Conservation (phyloP, 306 rosid species). For the Phaseolus lunatus region DNA sequence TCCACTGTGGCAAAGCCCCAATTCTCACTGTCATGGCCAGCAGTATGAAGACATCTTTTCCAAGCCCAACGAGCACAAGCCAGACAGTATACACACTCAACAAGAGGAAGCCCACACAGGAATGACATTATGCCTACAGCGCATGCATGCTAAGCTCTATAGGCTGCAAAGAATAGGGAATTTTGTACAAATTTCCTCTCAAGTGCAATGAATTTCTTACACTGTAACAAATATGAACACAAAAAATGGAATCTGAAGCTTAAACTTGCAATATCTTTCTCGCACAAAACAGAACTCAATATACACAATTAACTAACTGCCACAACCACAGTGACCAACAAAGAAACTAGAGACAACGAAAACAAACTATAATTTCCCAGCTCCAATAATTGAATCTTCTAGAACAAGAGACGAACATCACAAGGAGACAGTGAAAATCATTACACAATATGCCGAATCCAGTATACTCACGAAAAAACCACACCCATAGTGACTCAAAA, state of each 20-base stretch:
- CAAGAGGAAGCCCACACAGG: conserved; percentile 74
- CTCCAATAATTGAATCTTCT: background rate
- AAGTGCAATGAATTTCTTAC: background rate
- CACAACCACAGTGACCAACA: conserved; percentile 15
- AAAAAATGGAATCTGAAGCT: conserved; percentile 4
- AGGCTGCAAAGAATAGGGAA: conserved; percentile 21
- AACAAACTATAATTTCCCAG: conserved; percentile 3
- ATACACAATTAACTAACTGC: background rate
- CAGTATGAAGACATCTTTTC: conserved; percentile 91
- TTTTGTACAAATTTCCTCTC: conserved; percentile 35
- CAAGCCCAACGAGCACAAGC: conserved; percentile 95
- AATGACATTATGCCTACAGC: conserved; percentile 69
- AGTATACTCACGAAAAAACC: background rate
- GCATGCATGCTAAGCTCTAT: conserved; percentile 41
- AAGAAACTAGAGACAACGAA: conserved; percentile 3
- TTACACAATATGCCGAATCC: conserved; percentile 27
- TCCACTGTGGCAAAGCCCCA: conserved; percentile 83
- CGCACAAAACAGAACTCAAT: conserved; percentile 8
- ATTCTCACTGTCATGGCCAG: conserved; percentile 95
- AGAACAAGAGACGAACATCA: conserved; percentile 16
- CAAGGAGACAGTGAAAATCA: background rate
- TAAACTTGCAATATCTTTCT: conserved; percentile 11
- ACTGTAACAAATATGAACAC: conserved; percentile 22
- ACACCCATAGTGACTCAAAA: conserved; percentile 10
- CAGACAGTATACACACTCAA: conserved; percentile 94